Base-by-base conservation (phyloP, 495 filamentous ascomycete genomes). In the Tricharina praecox region DNA sequence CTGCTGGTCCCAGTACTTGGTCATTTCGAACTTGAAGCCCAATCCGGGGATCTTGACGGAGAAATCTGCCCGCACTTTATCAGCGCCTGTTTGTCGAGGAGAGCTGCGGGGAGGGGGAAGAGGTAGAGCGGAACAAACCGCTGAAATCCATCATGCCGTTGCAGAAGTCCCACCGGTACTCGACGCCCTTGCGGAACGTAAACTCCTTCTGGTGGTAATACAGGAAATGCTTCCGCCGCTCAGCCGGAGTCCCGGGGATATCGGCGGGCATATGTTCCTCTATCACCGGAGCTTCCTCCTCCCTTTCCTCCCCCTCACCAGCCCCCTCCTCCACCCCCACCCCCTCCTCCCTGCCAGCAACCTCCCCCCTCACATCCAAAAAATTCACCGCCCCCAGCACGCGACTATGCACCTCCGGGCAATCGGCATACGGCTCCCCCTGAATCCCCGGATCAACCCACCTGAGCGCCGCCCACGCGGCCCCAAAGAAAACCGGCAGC, bases 91-190 rank as follows among this genome's bases (percentile, higher is more conserved):
- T 37, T 15, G 4, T 11, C 34, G 5, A 7, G 8, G 4, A 9
- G 8, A 4, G 18, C 34, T 37, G 9, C 7, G 15, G 15, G 34
- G 34, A 37, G 34, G 16, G 28, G 4, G 37, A 42, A 26, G 32
- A 13, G 35, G 16, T 32, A 13, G 5, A 5, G 28, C n/a, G 18
- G 39, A 36, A 63, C 65, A 42, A 50, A 78, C 76, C 70, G 58
- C 75, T 77, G 56, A 95, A 93, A 61, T 86, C 81, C 34, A 97
- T 59, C 67, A 87, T 94, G n/a, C 78, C 76, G 58, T 94, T 95
- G 54, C 77, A 90, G 63, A 97, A 95, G 63, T 95, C 88, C 35
- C 74, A 71, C 23, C 68, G 63, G 62, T 93, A 93, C 39, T 70
- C 64, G 50, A 62, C 56, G 2, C 65, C 73, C 64, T 68, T 54